These are phyloP conservation scores for Pythium pectinolyticum DNA, from an alignment of 352 stramenopile species.

Conservation along the genomic window DNA sequence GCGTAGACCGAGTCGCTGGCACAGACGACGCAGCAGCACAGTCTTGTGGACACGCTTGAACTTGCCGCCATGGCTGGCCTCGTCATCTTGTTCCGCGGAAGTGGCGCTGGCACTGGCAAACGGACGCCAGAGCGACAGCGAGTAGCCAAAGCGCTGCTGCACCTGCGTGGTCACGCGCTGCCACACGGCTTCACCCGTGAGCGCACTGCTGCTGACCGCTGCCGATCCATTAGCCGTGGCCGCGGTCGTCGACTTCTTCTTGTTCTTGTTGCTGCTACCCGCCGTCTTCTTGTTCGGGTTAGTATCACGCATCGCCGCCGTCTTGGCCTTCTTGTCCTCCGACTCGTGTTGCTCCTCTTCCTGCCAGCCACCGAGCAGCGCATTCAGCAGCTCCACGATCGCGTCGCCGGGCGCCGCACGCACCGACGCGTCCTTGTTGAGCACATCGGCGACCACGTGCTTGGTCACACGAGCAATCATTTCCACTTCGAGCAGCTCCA, in stretches of 20 bases:
- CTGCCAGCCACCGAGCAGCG: constrained; percentile 61
- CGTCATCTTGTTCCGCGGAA: constrained; percentile 25
- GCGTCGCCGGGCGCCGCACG: constrained; percentile 66
- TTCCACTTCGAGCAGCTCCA: constrained; percentile 95
- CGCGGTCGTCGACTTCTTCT: constrained; percentile 33
- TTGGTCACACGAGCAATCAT: constrained; percentile 94
- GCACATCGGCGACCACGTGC: constrained; percentile 72
- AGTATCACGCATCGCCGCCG: constrained; percentile 30
- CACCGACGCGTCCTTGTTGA: constrained; percentile 61
- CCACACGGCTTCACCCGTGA: constrained; percentile 60
- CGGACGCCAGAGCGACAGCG: constrained; percentile 66
- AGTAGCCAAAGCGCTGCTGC: constrained; percentile 77
- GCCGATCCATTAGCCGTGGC: constrained; percentile 5
- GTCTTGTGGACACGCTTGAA: constrained; percentile 68
- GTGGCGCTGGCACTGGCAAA: constrained; percentile 21
- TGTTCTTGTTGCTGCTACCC: constrained; percentile 53
- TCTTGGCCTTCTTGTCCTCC: constrained; percentile 19
- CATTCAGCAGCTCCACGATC: constrained; percentile 87
- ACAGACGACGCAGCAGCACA: constrained; percentile 91
- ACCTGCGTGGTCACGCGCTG: constrained; percentile 60
- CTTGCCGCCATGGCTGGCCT: constrained; percentile 14
- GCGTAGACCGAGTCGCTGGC: constrained; percentile 91
- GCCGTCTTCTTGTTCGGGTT: constrained; percentile 36
- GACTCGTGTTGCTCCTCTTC: too few relatives aligned
- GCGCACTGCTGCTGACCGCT: constrained; percentile 8